phyloP scores from a whole-genome alignment of 164 flowering plant species.

The Vitis labrusca region DNA sequence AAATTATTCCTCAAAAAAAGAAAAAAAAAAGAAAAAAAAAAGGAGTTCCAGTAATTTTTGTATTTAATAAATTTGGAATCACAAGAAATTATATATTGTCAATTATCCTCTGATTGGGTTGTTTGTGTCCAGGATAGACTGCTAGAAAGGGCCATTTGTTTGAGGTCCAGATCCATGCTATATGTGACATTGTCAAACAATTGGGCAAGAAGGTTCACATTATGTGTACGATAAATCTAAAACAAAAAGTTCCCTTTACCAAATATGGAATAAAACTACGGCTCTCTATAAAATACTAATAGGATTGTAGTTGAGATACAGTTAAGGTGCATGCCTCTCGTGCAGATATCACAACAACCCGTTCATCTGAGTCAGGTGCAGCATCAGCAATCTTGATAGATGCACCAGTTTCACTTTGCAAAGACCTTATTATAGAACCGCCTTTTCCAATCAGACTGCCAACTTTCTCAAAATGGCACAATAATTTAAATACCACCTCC shows the following conservation, averaged over 20 bases:
- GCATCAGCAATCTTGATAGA: conserved; percentile 49
- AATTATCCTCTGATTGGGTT: not conserved
- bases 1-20: too few relatives aligned
- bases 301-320: not conserved
- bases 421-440: conserved; percentile 42
- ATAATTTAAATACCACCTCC: conserved; percentile 48
- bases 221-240: conserved; percentile 1
- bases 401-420: conserved; percentile 61
- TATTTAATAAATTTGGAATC: too few relatives aligned
- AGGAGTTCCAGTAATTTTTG: too few relatives aligned
- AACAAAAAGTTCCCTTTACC: conserved; percentile 1
- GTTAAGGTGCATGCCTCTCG: conserved; percentile 42
- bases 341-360: conserved; percentile 56
- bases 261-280: not conserved
- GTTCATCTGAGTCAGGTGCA: conserved; percentile 53
- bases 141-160: not conserved
- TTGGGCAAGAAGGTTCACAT: conserved; percentile 1
- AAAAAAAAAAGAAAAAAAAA: too few relatives aligned
- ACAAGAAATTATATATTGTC: too few relatives aligned
- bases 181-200: not conserved
- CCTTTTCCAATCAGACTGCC: conserved; percentile 69
- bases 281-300: conserved; percentile 4
- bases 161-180: not conserved
- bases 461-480: conserved; percentile 52
- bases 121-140: not conserved